Percentiles rank a stretch among this genome's conserved stretches.
These are phyloP conservation scores for Avicennia marina DNA, from an alignment of 257 asterid genomes.

Conservation along the genomic window DNA sequence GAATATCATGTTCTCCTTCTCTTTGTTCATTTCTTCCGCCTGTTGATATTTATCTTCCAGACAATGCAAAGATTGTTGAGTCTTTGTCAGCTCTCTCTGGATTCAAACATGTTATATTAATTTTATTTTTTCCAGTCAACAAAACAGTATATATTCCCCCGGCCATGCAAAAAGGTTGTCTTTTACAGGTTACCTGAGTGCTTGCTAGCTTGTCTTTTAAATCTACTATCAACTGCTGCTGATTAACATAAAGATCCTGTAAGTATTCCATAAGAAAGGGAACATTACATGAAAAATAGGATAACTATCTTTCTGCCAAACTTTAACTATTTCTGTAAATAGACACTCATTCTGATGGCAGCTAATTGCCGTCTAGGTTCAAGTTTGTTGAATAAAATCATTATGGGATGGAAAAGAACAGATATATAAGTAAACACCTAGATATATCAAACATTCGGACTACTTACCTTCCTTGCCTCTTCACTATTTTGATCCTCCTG, in stretches of 20 bases:
- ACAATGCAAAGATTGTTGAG: slow-evolving; percentile 34
- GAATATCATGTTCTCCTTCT: slow-evolving; percentile 36
- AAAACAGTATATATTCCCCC: not conserved
- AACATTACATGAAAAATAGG: too few species aligned
- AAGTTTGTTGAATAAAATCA: not conserved
- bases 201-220: slow-evolving; percentile 37
- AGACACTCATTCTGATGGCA: not conserved
- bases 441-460: not conserved
- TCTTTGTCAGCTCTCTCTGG: slow-evolving; percentile 39
- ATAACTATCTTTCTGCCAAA: too few species aligned
- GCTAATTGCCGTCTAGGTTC: not conserved
- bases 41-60: slow-evolving; percentile 32
- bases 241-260: slow-evolving; percentile 37
- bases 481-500: slow-evolving; percentile 27
- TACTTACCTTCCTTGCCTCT: slow-evolving; percentile 37
- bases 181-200: slow-evolving; percentile 31
- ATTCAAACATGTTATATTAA: slow-evolving; percentile 8
- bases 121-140: not conserved
- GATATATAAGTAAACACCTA: not conserved
- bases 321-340: too few species aligned
- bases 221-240: slow-evolving; percentile 43
- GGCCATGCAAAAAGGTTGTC: not conserved
- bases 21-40: slow-evolving; percentile 29
- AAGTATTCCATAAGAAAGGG: too few species aligned
- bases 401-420: not conserved